Evolutionary conservation across 495 filamentous ascomycete species (phyloP), one percentile per base, ranked within the genome.

Genomic region (Penicillium pancosmium): DNA sequence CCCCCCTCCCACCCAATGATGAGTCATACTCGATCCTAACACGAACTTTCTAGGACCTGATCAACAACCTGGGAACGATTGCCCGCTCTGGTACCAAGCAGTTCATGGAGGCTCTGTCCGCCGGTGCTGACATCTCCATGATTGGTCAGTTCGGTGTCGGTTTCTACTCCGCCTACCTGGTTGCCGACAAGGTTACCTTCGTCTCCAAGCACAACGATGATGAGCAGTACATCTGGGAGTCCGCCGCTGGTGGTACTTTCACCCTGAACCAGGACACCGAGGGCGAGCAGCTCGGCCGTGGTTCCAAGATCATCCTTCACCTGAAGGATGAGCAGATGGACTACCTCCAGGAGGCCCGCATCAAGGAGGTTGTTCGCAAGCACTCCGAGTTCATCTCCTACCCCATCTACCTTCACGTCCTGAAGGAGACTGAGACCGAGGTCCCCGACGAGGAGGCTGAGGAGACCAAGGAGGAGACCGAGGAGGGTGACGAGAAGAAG

Each of bases 321-420:
- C 83, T 98, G 68, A 98, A 98, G 89, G 94, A 98, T 72, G 94
- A 98, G 87, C 94, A 98, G 83, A 84, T 80, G 59, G 94, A 98
- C 78, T 98, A 97, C 85, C 87, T 98, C 69, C 93, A 97, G 79
- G 93, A 97, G 87, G 86, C 86, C 84, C 92, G 93, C 85, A 91
- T 98, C 84, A 98, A 98, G 90, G 94, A 98, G 86, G 92, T 98
- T 63, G 91, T 98, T 81, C 97, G 97, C 91, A 98, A 98, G 90
- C 94, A 98, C 89, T 98, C 94, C 77, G 94, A 98, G 84, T 98
- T 98, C 88, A 98, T 98, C 85, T 98, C 95, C 53, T 98, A 98
- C 87, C 94, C 94, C 66, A 98, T 98, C 86, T 98, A 96, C 85
- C 94, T 98, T 59, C 94, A 98, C 79, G 91, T 98, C 73, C 78